Conservation (phyloP, 2,329 filamentous ascomycete genomes). For the Hypocrella siamensis region DNA sequence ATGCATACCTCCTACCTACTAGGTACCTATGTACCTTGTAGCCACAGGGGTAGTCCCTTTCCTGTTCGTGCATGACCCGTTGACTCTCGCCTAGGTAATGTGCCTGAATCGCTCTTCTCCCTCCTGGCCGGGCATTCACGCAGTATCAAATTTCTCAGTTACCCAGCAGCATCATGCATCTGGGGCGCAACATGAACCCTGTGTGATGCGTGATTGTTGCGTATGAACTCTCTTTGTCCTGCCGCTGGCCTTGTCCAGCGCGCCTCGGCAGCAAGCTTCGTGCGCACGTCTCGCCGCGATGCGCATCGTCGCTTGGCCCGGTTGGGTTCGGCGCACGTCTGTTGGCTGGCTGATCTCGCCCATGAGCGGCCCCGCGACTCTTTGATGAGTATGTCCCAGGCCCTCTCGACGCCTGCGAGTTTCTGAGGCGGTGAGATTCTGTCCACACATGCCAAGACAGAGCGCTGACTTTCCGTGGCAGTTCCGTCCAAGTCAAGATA, state of each 20-base stretch:
- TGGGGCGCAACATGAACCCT: constrained; percentile 6
- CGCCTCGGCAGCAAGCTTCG: constrained; percentile 28
- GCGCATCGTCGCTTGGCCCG: constrained; percentile 21
- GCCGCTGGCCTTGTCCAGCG: constrained; percentile 21
- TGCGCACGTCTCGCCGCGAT: constrained; percentile 33
- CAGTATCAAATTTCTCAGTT: too few species aligned
- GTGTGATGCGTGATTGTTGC: constrained; percentile 11
- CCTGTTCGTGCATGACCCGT: too few species aligned
- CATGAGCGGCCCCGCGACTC: constrained; percentile 10
- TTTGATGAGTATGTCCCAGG: constrained; percentile 23
- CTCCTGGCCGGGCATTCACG: too few species aligned
- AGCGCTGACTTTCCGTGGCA: too few species aligned
- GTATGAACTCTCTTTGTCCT: constrained; percentile 15
- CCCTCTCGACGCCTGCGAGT: not conserved
- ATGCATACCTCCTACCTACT: too few species aligned
- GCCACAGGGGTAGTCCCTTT: too few species aligned
- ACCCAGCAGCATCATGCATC: too few species aligned
- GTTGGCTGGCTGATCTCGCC: constrained; percentile 28
- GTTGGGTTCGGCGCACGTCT: constrained; percentile 20
- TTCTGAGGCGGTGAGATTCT: too few species aligned
- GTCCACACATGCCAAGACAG: too few species aligned
- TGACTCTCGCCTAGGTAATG: too few species aligned
- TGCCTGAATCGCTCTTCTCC: too few species aligned
- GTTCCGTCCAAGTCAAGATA: constrained; percentile 49
- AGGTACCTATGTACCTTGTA: too few species aligned